Evolutionary conservation across 306 rosid species (phyloP).

Genomic region (Trifolium subterraneum): DNA sequence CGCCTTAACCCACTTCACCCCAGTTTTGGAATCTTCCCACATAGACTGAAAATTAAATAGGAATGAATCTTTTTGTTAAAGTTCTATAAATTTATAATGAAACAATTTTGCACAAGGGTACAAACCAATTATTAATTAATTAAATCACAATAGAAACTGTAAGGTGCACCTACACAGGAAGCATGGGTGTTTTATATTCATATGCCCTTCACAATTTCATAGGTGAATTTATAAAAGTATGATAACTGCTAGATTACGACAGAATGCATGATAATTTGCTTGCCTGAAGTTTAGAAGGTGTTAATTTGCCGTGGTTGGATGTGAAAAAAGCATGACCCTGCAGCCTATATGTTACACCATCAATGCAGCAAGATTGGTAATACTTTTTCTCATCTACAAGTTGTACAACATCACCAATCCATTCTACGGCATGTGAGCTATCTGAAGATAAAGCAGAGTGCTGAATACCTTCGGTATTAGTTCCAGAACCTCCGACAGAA

Average conservation of each 20-base stretch:
- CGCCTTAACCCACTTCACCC: conserved; percentile 71
- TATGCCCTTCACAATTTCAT: conserved; percentile 13
- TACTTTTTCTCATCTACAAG: conserved; percentile 56
- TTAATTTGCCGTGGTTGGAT: conserved; percentile 60
- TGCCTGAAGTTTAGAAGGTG: conserved; percentile 84
- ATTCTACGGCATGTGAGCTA: conserved; percentile 63
- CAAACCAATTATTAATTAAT: conserved; percentile 20
- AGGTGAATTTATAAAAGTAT: conserved; percentile 34
- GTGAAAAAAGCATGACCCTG: conserved; percentile 75
- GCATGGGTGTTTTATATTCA: conserved; percentile 9
- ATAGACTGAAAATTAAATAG: conserved; percentile 69
- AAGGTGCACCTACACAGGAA: conserved; percentile 18
- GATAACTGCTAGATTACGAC: conserved; percentile 30
- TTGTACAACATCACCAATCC: conserved; percentile 68
- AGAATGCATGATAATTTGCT: conserved; percentile 51
- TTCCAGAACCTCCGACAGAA: conserved; percentile 56
- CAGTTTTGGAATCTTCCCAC: conserved; percentile 85
- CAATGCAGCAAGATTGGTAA: conserved; percentile 69
- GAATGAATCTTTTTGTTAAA: conserved; percentile 25
- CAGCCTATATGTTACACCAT: conserved; percentile 71
- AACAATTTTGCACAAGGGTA: conserved; percentile 25
- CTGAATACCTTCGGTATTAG: conserved; percentile 49
- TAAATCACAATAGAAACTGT: conserved; percentile 28
- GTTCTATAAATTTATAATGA: conserved; percentile 24
- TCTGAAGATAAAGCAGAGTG: conserved; percentile 52